Base-by-base conservation (phyloP, 2,329 filamentous ascomycete species). In the Corynespora cassiicola region DNA sequence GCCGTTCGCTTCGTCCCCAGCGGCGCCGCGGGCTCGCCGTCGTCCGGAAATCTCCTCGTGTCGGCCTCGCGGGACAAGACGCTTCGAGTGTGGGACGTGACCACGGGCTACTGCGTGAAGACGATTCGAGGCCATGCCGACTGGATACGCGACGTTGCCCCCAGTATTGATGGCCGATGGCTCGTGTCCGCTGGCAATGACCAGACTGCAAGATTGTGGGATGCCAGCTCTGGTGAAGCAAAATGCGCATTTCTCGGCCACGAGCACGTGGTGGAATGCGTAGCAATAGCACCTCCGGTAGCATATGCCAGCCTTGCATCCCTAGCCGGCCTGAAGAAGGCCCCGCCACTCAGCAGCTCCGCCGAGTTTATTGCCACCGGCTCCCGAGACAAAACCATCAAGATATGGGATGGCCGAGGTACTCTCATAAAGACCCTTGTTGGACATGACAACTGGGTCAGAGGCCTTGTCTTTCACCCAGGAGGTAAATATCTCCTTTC, bases 381-480 rank as follows among this genome's bases (percentile, higher is more conserved):
- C 7, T 87, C 87, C 7, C 78, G 92, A 65, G 92, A 96, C 69
- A 96, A 96, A 74, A 87, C 85, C 0, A 95, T 97, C 62, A 86
- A 85, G 57, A 72, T 97, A 6, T 96, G 91, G 90, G 89, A 96
- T 64, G 80, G 85, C 8, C 81, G 90, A 36, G 92, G 92, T 20
- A 90, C 86, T 8, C 82, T 89, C 49, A 84, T 96, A 63, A 92
- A 90, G 66, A 94, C 87, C 0, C 75, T 97, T 2, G 73, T 84
- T 1, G 92, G 92, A 2, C 92, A 96, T 64, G 91, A 96, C 66
- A 96, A 96, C 65, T 97, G 92, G 92, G 83, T 97, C 7, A 84
- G 90, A 20, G 87, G 81, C 1, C 70, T 96, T 5, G 84, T 90
- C 7, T 97, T 96, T 66, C 92, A 96, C 58, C 92, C 92, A 0